Base-by-base conservation (phyloP, 345 rosid species). In the Litchi chinensis region DNA sequence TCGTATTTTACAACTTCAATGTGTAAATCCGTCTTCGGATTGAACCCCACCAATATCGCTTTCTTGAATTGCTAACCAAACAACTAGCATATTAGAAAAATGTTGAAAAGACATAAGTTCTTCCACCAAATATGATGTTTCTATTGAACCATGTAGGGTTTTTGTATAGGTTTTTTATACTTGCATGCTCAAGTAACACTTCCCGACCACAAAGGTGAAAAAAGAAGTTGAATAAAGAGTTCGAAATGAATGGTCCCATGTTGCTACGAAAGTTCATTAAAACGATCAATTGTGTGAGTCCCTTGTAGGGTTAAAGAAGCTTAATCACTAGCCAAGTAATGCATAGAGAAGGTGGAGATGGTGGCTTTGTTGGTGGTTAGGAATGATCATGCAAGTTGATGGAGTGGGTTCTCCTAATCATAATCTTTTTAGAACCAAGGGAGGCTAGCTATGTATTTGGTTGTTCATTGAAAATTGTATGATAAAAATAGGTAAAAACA, bases 1-100 rank as follows among this genome's bases (percentile, higher is more conserved):
- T 87, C 92, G 91, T 79, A 84, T 76, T 87, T 88, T 88, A 90
- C 92, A 37, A 70, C 60, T 43, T 24, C 44, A 16, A 26, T 59
- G 22, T 72, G 88, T 87, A 92, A 92, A 88, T 88, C 86, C 90
- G 93, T 89, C 94, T 87, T 92, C 97, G 84, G 95, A 92, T 92
- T 92, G 97, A 92, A 92, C 97, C 97, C 77, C 94, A 92, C 97
- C 95, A 92, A 92, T 63, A 92, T 92, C 97, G 93, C 97, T 89
- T 86, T 86, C 83, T 41, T 21, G 26, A 60, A 60, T 77, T 84
- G 63, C 78, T 64, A 78, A 79, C 81, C 79, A 54, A 79, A 46
- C 73, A 76, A 54, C 69, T 76, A 50, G 16, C 41, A 75, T 8
- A 44, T 59, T 32, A 24, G 41, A 12, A 11, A 41, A 65, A 52